phyloP scores from a whole-genome alignment of 2,329 filamentous ascomycete species.

The Colletotrichum echinochloae region DNA sequence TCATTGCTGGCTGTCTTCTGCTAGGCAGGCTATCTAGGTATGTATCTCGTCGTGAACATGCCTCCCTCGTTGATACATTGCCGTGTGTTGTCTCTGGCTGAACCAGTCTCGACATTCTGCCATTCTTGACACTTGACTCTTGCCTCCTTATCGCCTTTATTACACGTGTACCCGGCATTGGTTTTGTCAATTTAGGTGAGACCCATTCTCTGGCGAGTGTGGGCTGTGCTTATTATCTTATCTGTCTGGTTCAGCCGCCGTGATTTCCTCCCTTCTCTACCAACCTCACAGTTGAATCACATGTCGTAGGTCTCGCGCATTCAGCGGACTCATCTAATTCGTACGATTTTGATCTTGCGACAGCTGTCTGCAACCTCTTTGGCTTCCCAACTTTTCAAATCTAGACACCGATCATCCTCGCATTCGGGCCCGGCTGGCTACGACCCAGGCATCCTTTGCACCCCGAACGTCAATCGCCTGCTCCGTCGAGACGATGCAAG shows the following conservation, averaged over 20 bases:
- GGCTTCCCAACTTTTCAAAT: not conserved
- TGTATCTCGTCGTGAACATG: not conserved
- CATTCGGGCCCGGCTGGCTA: not conserved
- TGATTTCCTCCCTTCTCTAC: not conserved
- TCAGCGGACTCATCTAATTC: not conserved
- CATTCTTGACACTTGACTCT: not conserved
- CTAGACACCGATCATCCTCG: not conserved
- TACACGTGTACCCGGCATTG: slow-evolving; percentile 1
- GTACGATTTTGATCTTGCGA: not conserved
- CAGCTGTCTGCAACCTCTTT: not conserved
- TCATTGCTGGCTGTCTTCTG: not conserved
- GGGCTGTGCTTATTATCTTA: slow-evolving; percentile 20
- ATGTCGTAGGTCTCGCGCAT: not conserved
- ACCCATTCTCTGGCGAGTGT: slow-evolving; percentile 6
- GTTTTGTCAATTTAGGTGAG: not conserved
- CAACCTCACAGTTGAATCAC: not conserved
- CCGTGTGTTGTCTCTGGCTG: not conserved
- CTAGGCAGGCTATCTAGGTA: not conserved
- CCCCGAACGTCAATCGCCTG: not conserved
- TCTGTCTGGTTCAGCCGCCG: slow-evolving; percentile 11
- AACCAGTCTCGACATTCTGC: not conserved
- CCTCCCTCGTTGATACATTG: not conserved
- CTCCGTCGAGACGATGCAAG: slow-evolving; percentile 45
- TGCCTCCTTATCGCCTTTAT: not conserved
- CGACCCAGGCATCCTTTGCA: not conserved